A percentile compares a stretch with the other conserved stretches of the same genome.
phyloP scores from a whole-genome alignment of 202 grass and related monocot species.

The Saccharum hybrid region DNA sequence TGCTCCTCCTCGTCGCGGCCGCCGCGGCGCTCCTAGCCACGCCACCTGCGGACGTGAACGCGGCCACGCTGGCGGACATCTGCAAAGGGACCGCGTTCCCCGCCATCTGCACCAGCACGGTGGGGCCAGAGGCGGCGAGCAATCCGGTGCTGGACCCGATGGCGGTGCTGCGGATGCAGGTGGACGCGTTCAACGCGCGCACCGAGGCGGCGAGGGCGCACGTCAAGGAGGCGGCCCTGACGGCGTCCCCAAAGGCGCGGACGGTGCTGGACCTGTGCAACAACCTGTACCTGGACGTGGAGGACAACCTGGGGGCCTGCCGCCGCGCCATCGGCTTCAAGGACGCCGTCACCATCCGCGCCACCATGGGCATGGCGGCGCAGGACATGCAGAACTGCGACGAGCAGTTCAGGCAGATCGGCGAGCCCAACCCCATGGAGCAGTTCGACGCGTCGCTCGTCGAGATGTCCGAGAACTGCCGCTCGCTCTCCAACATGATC shows the following conservation, averaged over 20 bases:
- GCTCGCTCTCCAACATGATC: conserved; percentile 55
- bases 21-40: neutral
- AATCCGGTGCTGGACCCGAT: conserved; percentile 11
- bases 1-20: conserved; percentile 22
- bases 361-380: conserved; percentile 52
- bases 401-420: conserved; percentile 49
- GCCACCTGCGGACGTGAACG: neutral
- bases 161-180: conserved; percentile 53
- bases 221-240: neutral
- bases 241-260: neutral
- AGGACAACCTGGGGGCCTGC: conserved; percentile 47
- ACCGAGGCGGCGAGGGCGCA: conserved; percentile 6
- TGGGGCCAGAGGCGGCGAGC: neutral
- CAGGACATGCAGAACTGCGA: conserved; percentile 58
- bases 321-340: conserved; percentile 47
- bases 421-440: conserved; percentile 43
- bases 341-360: conserved; percentile 49
- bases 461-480: conserved; percentile 50
- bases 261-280: conserved; percentile 23
- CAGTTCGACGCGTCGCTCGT: conserved; percentile 36
- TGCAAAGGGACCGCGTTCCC: conserved; percentile 47
- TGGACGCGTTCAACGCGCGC: conserved; percentile 33
- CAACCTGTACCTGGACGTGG: conserved; percentile 33
- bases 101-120: conserved; percentile 10
- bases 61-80: conserved; percentile 2